Conservation (phyloP, 352 stramenopile genomes). For the Globisporangium viniferum region DNA sequence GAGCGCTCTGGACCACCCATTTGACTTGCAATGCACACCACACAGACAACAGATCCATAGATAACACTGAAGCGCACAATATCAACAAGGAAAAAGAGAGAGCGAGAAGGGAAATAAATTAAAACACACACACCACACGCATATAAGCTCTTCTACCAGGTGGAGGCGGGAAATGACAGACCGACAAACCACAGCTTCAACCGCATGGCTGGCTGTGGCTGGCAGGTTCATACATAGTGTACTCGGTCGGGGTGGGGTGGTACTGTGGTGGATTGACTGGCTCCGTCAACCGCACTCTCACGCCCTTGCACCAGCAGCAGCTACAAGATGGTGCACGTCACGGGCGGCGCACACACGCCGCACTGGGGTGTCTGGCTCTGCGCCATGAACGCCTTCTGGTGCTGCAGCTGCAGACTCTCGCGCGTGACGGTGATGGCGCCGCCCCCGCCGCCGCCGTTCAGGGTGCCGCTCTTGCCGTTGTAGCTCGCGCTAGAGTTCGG, state of each 20-base stretch:
- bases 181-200: not conserved
- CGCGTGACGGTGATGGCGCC: slow-evolving; percentile 67
- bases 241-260: not conserved
- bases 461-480: slow-evolving; percentile 14
- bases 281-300: not conserved
- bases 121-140: not conserved
- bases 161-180: not conserved
- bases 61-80: not conserved
- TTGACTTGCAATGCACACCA: not conserved
- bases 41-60: not conserved
- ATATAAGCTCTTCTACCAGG: not conserved
- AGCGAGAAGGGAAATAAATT: not conserved
- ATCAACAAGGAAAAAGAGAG: not conserved
- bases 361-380: slow-evolving; percentile 70
- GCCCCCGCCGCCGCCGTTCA: slow-evolving; percentile 20
- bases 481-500: slow-evolving; percentile 16
- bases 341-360: slow-evolving; percentile 38
- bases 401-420: slow-evolving; percentile 80
- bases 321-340: slow-evolving; percentile 62
- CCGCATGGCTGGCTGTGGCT: not conserved
- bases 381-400: slow-evolving; percentile 77
- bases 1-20: not conserved
- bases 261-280: not conserved
- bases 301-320: not conserved
- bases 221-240: not conserved